A percentile compares a stretch with the other conserved stretches of the same genome.
These are phyloP conservation scores for Acorus gramineus DNA, from an alignment of 106 monocot species.

Conservation along the genomic window DNA sequence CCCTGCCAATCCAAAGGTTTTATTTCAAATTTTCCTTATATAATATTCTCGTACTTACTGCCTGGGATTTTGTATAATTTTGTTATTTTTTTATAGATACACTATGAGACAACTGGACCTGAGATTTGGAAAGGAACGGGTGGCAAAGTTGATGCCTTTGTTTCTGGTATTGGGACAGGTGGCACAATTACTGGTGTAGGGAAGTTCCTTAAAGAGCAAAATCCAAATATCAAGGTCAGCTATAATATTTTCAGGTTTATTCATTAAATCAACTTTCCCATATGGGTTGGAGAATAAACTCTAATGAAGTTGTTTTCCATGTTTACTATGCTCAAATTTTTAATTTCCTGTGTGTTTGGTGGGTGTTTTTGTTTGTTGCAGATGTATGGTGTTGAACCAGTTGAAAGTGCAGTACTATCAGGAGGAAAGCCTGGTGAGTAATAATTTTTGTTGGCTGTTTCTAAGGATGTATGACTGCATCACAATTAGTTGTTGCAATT, in stretches of 20 bases:
- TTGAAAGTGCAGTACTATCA: slow-evolving; percentile 47
- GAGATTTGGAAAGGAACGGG: slow-evolving; percentile 49
- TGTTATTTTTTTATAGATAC: slow-evolving; percentile 20
- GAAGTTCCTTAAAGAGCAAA: slow-evolving; percentile 49
- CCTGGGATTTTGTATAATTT: not conserved
- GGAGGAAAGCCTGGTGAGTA: slow-evolving; percentile 51
- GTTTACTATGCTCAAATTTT: not conserved
- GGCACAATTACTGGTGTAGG: slow-evolving; percentile 53
- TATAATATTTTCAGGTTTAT: not conserved
- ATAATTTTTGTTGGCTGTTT: not conserved
- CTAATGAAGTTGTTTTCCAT: not conserved
- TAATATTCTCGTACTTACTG: not conserved
- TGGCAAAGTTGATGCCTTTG: slow-evolving; percentile 43
- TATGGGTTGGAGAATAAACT: too few species aligned
- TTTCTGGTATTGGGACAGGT: slow-evolving; percentile 31
- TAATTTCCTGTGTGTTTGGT: slow-evolving; percentile 3
- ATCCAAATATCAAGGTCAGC: slow-evolving; percentile 38
- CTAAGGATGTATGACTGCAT: not conserved
- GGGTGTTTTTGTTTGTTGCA: slow-evolving; percentile 9
- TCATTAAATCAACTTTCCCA: not conserved
- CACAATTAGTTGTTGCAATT: not conserved
- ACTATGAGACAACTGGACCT: slow-evolving; percentile 58
- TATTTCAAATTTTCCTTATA: not conserved
- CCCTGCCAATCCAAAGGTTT: slow-evolving; percentile 50
- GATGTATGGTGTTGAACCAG: slow-evolving; percentile 65